phyloP scores from a whole-genome alignment of 306 rosid genomes.

The Vicia faba region DNA sequence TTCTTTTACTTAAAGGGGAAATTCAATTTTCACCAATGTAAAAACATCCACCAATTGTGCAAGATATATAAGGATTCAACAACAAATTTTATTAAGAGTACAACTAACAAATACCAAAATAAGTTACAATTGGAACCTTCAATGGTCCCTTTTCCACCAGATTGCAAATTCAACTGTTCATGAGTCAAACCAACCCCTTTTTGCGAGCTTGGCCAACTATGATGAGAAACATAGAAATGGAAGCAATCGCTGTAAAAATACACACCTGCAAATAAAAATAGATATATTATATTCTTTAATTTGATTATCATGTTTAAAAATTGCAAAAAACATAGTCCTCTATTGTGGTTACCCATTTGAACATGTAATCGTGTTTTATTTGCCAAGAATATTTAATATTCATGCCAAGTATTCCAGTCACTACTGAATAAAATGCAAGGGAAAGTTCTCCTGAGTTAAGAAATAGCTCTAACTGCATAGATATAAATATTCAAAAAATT shows the following conservation, averaged over 20 bases:
- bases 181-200: conserved; percentile 71
- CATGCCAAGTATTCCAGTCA: conserved; percentile 71
- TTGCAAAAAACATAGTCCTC: neutral
- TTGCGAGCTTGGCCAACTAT: conserved; percentile 56
- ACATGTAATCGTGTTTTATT: conserved; percentile 46
- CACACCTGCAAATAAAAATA: conserved; percentile 54
- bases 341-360: conserved; percentile 74
- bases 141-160: neutral
- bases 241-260: conserved; percentile 39
- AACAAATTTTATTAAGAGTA: too few relatives aligned
- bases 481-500: neutral
- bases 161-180: conserved; percentile 30
- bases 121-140: too few relatives aligned
- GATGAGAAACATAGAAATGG: conserved; percentile 37
- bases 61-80: too few relatives aligned
- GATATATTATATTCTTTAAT: neutral
- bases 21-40: too few relatives aligned
- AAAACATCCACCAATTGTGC: too few relatives aligned
- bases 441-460: conserved; percentile 65
- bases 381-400: conserved; percentile 69
- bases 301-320: conserved; percentile 7
- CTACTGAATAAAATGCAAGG: conserved; percentile 57
- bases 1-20: too few relatives aligned
- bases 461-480: conserved; percentile 75
- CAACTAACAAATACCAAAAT: too few relatives aligned